phyloP scores from a whole-genome alignment of 768 basidiomycete species.

The Candolleomyces aberdarensis region DNA sequence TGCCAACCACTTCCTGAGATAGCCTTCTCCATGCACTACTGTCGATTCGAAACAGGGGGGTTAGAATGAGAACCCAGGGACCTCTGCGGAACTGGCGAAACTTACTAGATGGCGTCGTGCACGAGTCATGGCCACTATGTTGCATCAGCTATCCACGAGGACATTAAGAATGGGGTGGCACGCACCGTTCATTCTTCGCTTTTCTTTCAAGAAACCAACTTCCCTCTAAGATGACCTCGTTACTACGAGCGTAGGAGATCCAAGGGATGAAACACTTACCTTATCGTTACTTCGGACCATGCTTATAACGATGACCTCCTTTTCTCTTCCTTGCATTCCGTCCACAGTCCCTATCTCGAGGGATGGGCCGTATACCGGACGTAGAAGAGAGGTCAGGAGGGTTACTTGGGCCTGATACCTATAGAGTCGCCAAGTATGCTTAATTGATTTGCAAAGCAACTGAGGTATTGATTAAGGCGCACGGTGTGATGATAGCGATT shows the following conservation, averaged over 20 bases:
- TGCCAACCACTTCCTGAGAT: constrained; percentile 84
- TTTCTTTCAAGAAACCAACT: constrained; percentile 93
- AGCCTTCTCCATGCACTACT: constrained; percentile 77
- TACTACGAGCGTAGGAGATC: not conserved
- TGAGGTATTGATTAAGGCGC: constrained; percentile 25
- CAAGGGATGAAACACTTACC: constrained; percentile 33
- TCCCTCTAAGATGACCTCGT: constrained; percentile 52
- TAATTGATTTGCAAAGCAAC: not conserved
- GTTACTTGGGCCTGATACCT: constrained; percentile 96
- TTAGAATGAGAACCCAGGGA: not conserved
- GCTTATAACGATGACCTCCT: constrained; percentile 89
- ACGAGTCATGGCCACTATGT: constrained; percentile 86
- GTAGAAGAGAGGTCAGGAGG: constrained; percentile 72
- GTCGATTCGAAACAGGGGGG: constrained; percentile 44
- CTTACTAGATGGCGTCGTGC: constrained; percentile 84
- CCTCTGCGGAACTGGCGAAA: constrained; percentile 6
- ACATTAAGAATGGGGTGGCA: not conserved
- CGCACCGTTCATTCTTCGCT: constrained; percentile 83
- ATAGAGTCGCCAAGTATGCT: not conserved
- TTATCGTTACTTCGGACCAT: constrained; percentile 90
- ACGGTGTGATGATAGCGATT: constrained; percentile 89
- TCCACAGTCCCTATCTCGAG: constrained; percentile 95
- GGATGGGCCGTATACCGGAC: constrained; percentile 58
- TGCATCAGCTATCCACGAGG: not conserved
- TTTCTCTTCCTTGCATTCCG: constrained; percentile 96